Evolutionary conservation across 805 yeast species (phyloP), one percentile per base, ranked within the genome.

Genomic region (Danielia oregonensis): DNA sequence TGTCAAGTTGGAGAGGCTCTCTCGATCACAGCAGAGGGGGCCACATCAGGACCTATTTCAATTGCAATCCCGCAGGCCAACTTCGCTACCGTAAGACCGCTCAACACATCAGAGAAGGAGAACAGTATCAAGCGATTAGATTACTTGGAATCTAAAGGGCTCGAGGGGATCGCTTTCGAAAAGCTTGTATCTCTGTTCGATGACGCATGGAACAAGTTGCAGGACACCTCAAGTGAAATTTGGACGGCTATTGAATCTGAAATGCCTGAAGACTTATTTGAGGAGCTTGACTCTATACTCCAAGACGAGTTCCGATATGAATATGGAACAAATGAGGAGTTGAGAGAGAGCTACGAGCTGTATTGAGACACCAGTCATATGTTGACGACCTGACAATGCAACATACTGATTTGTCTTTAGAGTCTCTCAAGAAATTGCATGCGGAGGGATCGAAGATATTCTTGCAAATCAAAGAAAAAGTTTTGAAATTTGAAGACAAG

Each of bases 141-240:
- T 25, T 61, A 61, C 13, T 66, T 82, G 54, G 78, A 76, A 37
- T 52, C 55, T 15, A 66, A 66, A 36, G 96, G 87, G 47, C 57
- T 61, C 11, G 76, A 69, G 34, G 68, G 84, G 35, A 59, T 63
- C 18, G 59, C 65, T 34, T 60, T 75, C 26, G 84, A 84, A 29
- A 77, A 76, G 36, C 60, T 74, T 19, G 72, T 76, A 45, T 89
- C 91, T 56, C 60, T 68, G 23, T 70, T 91, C 13, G 97, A 91
- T 59, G 71, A 79, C 15, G 61, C 74, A n/a, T 65, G 88, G 35
- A 91, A 91, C 61, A 72, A 71, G 38, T 67, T 86, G 19, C 76
- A 95, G 38, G 68, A 74, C 8, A 68, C 63, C 34, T 48, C 85
- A 13, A 82, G 76, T 12, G 77, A 76, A 21, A 72, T 72, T 25